Base-by-base conservation (phyloP, 75 land plant species). In the Pinus taeda region DNA sequence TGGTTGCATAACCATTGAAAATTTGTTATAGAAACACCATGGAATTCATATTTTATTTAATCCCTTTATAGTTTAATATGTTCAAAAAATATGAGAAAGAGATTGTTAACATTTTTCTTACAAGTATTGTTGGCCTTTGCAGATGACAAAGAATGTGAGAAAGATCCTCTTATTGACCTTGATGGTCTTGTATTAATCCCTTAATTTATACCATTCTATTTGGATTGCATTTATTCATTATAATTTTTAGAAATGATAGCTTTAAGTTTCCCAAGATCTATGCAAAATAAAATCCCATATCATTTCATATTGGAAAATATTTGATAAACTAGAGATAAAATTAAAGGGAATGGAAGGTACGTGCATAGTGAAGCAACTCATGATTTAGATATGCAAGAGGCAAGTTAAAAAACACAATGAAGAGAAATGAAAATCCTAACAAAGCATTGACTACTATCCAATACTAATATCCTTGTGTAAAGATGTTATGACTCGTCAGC, bases 381-480 rank as follows among this genome's bases (percentile, higher is more conserved):
- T 93, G 89, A 58, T 80, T 87, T 11, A 95, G 88, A 74, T 87
- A 93, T 70, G 79, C 84, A 62, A 95, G 88, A 14, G 89, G 80
- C 17, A 95, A 57, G 17, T 95, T 95, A 76, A 88, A 95, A 60
- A 93, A 81, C 14, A 89, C 57, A 79, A 90, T 95, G 79, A 95
- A 95, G 49, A 93, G 76, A 24, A 93, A 37, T 20, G 75, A 75
- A 78, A 88, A 93, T 39, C 90, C 93, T 3, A 86, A 21, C 53
- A 95, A 85, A 21, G 88, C 93, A 15, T 78, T 93, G 0, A 72
- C 82, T 13, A 91, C 95, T 60, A 94, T 81, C 95, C 95, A 94
- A 74, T 77, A 94, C 97, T 95, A 93, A 71, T 87, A 83, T 3
- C 36, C 82, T 12, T 84, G 21, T 15, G 77, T 9, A 58, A 71